Conservation (phyloP, 306 rosid species). For the Pterocarpus macrocarpus region DNA sequence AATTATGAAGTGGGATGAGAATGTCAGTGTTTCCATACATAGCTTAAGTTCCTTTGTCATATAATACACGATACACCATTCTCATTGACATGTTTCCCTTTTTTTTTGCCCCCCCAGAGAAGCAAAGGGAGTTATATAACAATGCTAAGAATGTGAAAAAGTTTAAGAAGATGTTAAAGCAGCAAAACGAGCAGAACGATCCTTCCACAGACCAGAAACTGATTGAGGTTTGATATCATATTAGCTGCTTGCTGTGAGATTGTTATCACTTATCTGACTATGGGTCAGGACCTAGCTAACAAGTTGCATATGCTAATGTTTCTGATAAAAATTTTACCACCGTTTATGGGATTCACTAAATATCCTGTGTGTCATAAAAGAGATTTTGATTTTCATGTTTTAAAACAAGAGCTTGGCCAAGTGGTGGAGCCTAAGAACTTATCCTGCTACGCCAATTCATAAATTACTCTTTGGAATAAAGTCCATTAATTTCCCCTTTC, state of each 20-base stretch:
- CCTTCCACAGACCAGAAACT: constrained; percentile 30
- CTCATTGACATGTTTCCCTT: constrained; percentile 36
- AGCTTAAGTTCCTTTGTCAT: constrained; percentile 6
- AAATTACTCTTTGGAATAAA: neutral
- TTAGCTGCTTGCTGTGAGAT: constrained; percentile 13
- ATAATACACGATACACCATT: neutral
- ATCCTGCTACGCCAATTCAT: neutral
- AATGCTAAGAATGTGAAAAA: constrained; percentile 83
- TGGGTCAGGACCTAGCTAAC: neutral
- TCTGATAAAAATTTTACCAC: neutral
- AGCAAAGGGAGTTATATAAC: constrained; percentile 75
- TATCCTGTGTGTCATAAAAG: neutral
- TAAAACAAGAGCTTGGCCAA: neutral
- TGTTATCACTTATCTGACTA: neutral
- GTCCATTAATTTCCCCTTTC: constrained; percentile 11
- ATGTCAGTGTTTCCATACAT: too few species aligned
- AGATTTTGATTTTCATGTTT: constrained; percentile 7
- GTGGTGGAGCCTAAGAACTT: too few species aligned
- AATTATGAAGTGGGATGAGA: neutral
- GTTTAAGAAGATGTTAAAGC: constrained; percentile 74
- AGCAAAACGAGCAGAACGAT: constrained; percentile 53
- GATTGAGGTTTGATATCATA: constrained; percentile 58
- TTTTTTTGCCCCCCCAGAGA: constrained; percentile 56
- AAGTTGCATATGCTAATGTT: neutral
- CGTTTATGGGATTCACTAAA: neutral